Base-by-base conservation (phyloP, 2,329 filamentous ascomycete species). In the Aureobasidium sp. region DNA sequence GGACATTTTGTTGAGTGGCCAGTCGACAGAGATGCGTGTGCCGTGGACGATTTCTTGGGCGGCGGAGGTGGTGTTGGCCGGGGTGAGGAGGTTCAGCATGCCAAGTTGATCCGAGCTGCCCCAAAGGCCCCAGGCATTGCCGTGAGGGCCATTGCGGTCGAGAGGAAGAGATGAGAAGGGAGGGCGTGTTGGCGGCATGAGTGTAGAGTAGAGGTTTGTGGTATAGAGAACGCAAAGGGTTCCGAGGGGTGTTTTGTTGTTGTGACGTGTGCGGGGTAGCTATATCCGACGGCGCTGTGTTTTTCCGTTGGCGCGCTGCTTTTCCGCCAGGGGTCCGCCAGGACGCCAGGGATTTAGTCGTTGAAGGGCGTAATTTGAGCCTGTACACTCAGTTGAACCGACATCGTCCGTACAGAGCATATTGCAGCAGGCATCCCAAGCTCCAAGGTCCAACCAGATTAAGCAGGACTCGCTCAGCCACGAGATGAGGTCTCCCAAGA, bases 11-110 rank as follows among this genome's bases (percentile, higher is more conserved):
- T 81, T 75, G 20, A 84, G 66, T 1, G 83, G 82, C 8, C 84
- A 75, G 65, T 85, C 80, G 36, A 84, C 73, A 12, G 80, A 77
- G 4, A 84, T 75, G 65, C 83, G 78, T 57, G 84, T 80, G 15
- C 84, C 83, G 3, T 79, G 82, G 49, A 72, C 72, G 63, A 85
- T 83, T 65, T 84, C 81, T 42, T 74, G 74, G 1, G 79, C 72
- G 2, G 83, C 82, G 12, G 78, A 78, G 51, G 80, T 78, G 39
- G 85, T 82, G 15, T 82, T 75, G 4, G n/a, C 11, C 8, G 64
- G 59, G 15, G 64, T 64, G 29, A 65, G 62, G 47, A 62, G 59
- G 34, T 65, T 64, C 8, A 65, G 59, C 31, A 44, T 53, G 31
- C 64, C 64, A 29, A 65, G 58, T 47, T 65, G 27, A 36, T 62